Evolutionary conservation across 75 land plant species (phyloP), one percentile per base, ranked within the genome.

Genomic region (Sequoia sempervirens): DNA sequence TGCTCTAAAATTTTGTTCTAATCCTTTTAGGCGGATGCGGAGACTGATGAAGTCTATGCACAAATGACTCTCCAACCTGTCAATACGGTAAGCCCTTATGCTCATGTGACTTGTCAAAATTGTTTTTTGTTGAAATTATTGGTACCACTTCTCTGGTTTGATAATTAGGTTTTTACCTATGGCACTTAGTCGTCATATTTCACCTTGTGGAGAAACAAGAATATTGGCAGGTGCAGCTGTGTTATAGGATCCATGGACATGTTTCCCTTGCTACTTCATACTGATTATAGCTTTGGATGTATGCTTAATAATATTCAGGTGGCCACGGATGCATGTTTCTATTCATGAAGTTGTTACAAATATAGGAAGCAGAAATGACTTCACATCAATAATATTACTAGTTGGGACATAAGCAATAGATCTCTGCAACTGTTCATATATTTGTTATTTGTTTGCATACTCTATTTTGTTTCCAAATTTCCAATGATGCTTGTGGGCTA

Each of bases 11-110:
- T 81, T 66, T 26, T 69, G 20, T 32, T 15, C 7, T 68, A 32
- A 46, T 69, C 85, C 66, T 81, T 86, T 47, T 87, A 97, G 93
- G 99, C 99, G 66, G 99, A 97, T 90, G 75, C 88, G 1, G 99
- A 98, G 85, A 98, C 99, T 38, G 99, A 98, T 89, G 99, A 98
- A 83, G 99, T 98, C 12, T 98, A 90, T 91, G 99, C 99, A 1
- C 96, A 95, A 50, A 94, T 98, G 94, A 93, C 96, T 78, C 93
- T 98, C 83, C 99, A 98, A 73, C 99, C 99, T 80, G 99, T 96
- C 20, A 93, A 84, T 86, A 91, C 89, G 80, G 99, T 97, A 88
- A 69, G 87, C 83, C 74, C 68, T 74, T 11, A 9, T 38, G 41
- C 23, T 45, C n/a, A 9, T 45, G 46, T 26, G 32, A 78, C 52